Evolutionary conservation across 164 flowering plant genomes (phyloP).

Genomic region (Vitis riparia): DNA sequence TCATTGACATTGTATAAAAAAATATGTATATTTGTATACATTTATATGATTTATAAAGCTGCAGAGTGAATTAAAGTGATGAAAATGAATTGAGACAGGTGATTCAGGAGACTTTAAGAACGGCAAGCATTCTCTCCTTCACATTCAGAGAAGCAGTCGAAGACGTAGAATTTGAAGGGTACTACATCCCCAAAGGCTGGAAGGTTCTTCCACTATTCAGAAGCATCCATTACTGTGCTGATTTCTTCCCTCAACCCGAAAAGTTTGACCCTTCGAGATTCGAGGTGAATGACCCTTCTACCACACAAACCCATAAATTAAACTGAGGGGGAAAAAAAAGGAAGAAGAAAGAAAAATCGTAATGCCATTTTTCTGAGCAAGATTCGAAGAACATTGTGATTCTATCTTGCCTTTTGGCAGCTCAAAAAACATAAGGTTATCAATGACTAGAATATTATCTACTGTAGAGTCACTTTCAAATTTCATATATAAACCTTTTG

Average conservation of each 20-base stretch:
- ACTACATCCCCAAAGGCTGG: slow-evolving; percentile 88
- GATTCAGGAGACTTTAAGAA: slow-evolving; percentile 75
- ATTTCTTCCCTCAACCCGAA: slow-evolving; percentile 76
- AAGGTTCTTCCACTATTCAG: slow-evolving; percentile 94
- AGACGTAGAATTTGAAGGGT: slow-evolving; percentile 85
- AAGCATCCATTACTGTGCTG: slow-evolving; percentile 73
- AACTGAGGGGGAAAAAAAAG: no score
- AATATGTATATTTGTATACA: not conserved
- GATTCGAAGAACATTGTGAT: not conserved
- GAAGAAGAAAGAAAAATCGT: no score
- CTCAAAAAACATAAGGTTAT: slow-evolving; percentile 24
- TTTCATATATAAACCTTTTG: slow-evolving; percentile 8
- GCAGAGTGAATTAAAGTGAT: no score
- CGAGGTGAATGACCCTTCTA: slow-evolving; percentile 42
- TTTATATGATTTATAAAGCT: not conserved
- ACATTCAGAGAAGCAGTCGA: slow-evolving; percentile 89
- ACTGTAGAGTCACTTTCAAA: slow-evolving; percentile 6
- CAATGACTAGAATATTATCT: slow-evolving; percentile 10
- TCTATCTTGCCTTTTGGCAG: slow-evolving; percentile 14
- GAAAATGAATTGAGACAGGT: slow-evolving; percentile 35
- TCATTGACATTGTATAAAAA: no score
- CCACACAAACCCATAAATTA: not conserved
- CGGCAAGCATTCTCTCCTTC: slow-evolving; percentile 74
- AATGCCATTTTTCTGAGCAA: no score
- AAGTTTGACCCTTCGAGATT: slow-evolving; percentile 94